These are phyloP conservation scores for Blumeria hordei DNA, from an alignment of 2,329 filamentous ascomycete genomes.

Conservation along the genomic window DNA sequence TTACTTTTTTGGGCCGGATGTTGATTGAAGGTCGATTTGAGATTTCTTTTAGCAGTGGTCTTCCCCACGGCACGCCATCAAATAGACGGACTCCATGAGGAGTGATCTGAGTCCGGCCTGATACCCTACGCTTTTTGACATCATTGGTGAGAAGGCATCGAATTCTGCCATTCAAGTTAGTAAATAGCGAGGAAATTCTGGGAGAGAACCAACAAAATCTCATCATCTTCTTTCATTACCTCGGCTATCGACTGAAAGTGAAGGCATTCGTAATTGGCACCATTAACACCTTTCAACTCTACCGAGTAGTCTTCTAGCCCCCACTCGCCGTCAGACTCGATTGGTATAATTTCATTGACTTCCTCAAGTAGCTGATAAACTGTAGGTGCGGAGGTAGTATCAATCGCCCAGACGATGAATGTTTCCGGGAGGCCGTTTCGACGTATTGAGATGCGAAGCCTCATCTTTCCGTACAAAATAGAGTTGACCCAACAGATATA, in stretches of 20 bases:
- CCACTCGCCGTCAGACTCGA: slow-evolving; percentile 54
- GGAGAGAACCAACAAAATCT: slow-evolving; percentile 39
- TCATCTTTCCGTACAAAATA: slow-evolving; percentile 22
- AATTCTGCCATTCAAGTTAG: slow-evolving; percentile 28
- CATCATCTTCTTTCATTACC: slow-evolving; percentile 60
- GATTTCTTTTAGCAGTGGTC: slow-evolving; percentile 36
- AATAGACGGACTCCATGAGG: slow-evolving; percentile 55
- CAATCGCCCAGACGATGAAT: slow-evolving; percentile 46
- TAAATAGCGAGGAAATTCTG: neutral
- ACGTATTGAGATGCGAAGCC: slow-evolving; percentile 47
- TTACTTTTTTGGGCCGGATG: slow-evolving; percentile 52
- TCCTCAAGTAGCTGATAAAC: slow-evolving; percentile 54
- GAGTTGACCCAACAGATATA: neutral
- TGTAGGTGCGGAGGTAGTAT: slow-evolving; percentile 29
- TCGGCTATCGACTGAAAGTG: slow-evolving; percentile 54
- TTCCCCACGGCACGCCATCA: slow-evolving; percentile 68
- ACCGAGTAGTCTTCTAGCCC: slow-evolving; percentile 77
- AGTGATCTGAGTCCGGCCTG: slow-evolving; percentile 62
- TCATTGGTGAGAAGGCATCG: slow-evolving; percentile 56
- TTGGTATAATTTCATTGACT: slow-evolving; percentile 55
- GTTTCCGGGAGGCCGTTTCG: slow-evolving; percentile 51
- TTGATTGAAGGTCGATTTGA: slow-evolving; percentile 38
- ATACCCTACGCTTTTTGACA: slow-evolving; percentile 43
- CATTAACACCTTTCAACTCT: slow-evolving; percentile 38
- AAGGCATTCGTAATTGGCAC: slow-evolving; percentile 57